Conservation (phyloP, 176 grass and related monocot genomes). For the Zea luxurians region DNA sequence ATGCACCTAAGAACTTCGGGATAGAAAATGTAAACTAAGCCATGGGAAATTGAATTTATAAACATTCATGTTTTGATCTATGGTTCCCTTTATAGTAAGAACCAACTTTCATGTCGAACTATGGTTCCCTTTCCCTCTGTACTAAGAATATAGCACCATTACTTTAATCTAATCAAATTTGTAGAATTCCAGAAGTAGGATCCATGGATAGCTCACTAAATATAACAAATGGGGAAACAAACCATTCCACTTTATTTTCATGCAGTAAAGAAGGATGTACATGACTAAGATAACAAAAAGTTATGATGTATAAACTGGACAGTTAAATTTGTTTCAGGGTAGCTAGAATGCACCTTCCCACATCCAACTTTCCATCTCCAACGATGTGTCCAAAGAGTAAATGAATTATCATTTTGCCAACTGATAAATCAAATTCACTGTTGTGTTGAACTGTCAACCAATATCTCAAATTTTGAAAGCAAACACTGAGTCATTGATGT, state of each 20-base stretch:
- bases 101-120: background rate
- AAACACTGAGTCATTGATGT: background rate
- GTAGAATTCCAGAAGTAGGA: background rate
- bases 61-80: too few relatives aligned
- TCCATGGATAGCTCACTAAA: background rate
- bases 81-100: background rate
- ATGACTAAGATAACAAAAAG: background rate
- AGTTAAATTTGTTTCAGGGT: background rate
- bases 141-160: background rate
- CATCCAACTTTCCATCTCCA: background rate
- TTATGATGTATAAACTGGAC: background rate
- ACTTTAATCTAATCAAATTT: conserved; percentile 27
- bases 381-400: background rate
- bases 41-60: too few relatives aligned
- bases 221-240: background rate
- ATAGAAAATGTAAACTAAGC: too few relatives aligned
- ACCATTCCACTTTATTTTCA: background rate
- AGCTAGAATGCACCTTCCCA: background rate
- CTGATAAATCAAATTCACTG: conserved; percentile 3
- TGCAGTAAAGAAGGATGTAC: background rate
- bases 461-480: background rate
- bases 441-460: background rate
- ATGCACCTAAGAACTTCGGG: too few relatives aligned
- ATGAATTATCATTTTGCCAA: background rate
- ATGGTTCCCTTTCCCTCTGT: background rate